phyloP scores from a whole-genome alignment of 2,329 filamentous ascomycete species.

The Venturia nashicola region DNA sequence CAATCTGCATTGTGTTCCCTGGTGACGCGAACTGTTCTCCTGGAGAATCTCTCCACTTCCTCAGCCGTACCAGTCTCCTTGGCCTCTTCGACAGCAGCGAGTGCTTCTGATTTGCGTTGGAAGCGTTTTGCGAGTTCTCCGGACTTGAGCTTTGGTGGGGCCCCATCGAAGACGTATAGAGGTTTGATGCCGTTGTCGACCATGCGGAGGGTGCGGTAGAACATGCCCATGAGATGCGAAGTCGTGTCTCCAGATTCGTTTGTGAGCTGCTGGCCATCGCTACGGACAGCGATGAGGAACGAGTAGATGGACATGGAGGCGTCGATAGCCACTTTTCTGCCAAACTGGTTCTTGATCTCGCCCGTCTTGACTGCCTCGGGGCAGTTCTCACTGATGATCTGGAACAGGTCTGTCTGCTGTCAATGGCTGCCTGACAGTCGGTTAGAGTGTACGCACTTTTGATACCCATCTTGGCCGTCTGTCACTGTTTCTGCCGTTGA shows the following conservation, averaged over 20 bases:
- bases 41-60: constrained; percentile 96
- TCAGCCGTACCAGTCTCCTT: constrained; percentile 95
- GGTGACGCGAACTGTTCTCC: constrained; percentile 88
- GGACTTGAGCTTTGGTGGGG: constrained; percentile 92
- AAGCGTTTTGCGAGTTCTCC: constrained; percentile 94
- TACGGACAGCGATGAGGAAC: constrained; percentile 94
- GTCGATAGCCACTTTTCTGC: constrained; percentile 89
- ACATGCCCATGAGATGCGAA: constrained; percentile 98
- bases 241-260: constrained; percentile 93
- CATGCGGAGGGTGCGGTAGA: constrained; percentile 96
- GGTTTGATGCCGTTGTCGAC: constrained; percentile 99
- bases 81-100: constrained; percentile 81
- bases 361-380: constrained; percentile 93
- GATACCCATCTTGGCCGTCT: constrained; percentile 5
- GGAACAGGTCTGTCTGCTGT: constrained; percentile 25
- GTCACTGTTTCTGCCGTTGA: neutral
- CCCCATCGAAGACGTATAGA: constrained; percentile 94
- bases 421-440: neutral
- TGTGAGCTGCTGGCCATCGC: constrained; percentile 91
- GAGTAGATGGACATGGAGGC: constrained; percentile 98
- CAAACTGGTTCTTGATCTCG: constrained; percentile 98
- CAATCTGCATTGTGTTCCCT: constrained; percentile 94
- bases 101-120: constrained; percentile 86
- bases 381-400: constrained; percentile 59
- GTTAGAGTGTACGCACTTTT: neutral